These are phyloP conservation scores for Tuber borchii DNA, from an alignment of 495 filamentous ascomycete species.

Conservation along the genomic window DNA sequence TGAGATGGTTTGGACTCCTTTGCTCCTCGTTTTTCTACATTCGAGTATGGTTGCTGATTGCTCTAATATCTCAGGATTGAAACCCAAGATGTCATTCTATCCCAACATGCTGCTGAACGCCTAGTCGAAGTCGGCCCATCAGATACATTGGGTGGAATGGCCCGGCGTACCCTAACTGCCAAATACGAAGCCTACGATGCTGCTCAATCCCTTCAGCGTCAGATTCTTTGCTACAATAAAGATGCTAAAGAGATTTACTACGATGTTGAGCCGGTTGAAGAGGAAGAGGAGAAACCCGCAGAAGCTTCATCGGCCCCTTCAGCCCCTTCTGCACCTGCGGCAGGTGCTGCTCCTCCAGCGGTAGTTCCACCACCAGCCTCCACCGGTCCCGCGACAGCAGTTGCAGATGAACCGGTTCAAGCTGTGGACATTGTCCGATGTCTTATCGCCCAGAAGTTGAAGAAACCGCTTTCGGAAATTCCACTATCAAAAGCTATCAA, in stretches of 20 bases:
- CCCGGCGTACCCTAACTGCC: constrained; percentile 85
- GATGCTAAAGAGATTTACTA: constrained; percentile 99
- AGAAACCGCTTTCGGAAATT: constrained; percentile 83
- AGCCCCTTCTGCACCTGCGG: constrained; percentile 49
- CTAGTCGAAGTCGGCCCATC: constrained; percentile 97
- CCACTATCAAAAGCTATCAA: constrained; percentile 97
- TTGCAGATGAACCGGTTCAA: constrained; percentile 77
- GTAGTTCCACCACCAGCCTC: constrained; percentile 51
- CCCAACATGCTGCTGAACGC: constrained; percentile 88
- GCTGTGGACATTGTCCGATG: constrained; percentile 85
- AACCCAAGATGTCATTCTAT: constrained; percentile 98
- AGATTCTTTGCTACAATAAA: constrained; percentile 99
- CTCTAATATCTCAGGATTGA: constrained; percentile 58
- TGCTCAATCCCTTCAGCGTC: constrained; percentile 85
- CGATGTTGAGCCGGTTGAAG: constrained; percentile 90
- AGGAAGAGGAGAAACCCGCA: constrained; percentile 63
- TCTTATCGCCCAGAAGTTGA: constrained; percentile 95
- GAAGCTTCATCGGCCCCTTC: constrained; percentile 47
- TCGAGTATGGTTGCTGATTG: constrained; percentile 16
- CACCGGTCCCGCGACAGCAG: constrained; percentile 78
- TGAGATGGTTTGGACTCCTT: constrained; percentile 59
- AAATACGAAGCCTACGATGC: constrained; percentile 99
- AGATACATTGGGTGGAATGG: constrained; percentile 98
- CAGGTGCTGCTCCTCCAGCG: constrained; percentile 51
- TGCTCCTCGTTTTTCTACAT: neutral